phyloP scores from a whole-genome alignment of 441 rosid genomes.

The Populus tomentosa region DNA sequence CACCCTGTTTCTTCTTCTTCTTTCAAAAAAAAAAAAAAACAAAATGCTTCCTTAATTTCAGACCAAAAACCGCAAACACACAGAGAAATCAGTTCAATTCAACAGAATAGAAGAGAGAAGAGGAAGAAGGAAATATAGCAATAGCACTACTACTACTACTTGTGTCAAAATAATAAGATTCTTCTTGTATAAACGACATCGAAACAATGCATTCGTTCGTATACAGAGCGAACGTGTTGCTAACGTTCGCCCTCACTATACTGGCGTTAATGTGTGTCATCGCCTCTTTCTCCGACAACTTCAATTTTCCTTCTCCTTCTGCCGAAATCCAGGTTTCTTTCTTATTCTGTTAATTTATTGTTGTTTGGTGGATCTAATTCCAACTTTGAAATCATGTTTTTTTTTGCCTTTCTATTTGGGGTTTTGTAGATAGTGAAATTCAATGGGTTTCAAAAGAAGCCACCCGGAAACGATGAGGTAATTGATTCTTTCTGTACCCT shows the following conservation, averaged over 20 bases:
- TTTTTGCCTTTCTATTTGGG: neutral
- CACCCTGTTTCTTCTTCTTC: neutral
- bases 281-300: slow-evolving; percentile 74
- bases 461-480: slow-evolving; percentile 89
- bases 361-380: neutral
- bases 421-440: slow-evolving; percentile 60
- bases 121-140: neutral
- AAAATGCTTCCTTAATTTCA: neutral
- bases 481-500: neutral
- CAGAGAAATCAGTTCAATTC: neutral
- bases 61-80: neutral
- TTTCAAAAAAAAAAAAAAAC: neutral
- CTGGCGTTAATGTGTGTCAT: slow-evolving; percentile 81
- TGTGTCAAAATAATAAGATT: neutral
- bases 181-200: neutral
- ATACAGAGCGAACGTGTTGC: slow-evolving; percentile 80
- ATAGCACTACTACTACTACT: neutral
- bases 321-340: slow-evolving; percentile 68
- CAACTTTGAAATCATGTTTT: neutral
- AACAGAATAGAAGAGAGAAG: neutral
- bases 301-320: slow-evolving; percentile 71
- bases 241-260: slow-evolving; percentile 75
- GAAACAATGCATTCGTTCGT: slow-evolving; percentile 76
- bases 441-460: slow-evolving; percentile 84
- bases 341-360: neutral